phyloP scores from a whole-genome alignment of 2,329 filamentous ascomycete genomes.

The Bipolaris bicolor region DNA sequence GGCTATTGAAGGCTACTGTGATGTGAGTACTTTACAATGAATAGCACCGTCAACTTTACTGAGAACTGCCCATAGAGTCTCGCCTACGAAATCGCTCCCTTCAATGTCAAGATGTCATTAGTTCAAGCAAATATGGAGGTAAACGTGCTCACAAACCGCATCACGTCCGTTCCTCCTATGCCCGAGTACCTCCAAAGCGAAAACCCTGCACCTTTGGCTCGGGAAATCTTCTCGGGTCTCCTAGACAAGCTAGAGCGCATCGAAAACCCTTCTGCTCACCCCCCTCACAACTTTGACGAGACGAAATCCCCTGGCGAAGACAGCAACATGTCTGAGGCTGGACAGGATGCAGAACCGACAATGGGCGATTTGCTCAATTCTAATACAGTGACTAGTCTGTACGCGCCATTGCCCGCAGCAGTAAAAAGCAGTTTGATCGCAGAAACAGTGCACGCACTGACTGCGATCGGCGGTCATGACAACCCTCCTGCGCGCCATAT shows the following conservation, averaged over 20 bases:
- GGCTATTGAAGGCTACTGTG: slow-evolving; percentile 95
- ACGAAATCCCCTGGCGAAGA: slow-evolving; percentile 36
- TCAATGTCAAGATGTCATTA: slow-evolving; percentile 95
- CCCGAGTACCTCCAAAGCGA: slow-evolving; percentile 70
- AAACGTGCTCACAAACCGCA: slow-evolving; percentile 81
- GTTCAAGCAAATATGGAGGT: slow-evolving; percentile 96
- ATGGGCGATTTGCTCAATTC: slow-evolving; percentile 56
- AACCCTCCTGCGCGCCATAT: slow-evolving; percentile 95
- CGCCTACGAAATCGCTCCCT: slow-evolving; percentile 92
- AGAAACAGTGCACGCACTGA: slow-evolving; percentile 90
- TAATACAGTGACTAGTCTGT: slow-evolving; percentile 67
- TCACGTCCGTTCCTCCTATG: slow-evolving; percentile 82
- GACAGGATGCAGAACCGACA: slow-evolving; percentile 40
- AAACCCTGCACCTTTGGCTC: slow-evolving; percentile 78
- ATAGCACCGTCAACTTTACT: background rate
- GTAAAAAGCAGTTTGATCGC: slow-evolving; percentile 77
- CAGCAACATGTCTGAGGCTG: slow-evolving; percentile 36
- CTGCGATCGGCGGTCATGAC: slow-evolving; percentile 91
- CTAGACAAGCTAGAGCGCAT: slow-evolving; percentile 75
- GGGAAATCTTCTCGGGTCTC: slow-evolving; percentile 81
- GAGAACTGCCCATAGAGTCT: slow-evolving; percentile 60
- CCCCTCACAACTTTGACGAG: slow-evolving; percentile 38
- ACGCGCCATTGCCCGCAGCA: slow-evolving; percentile 70
- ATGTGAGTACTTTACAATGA: slow-evolving; percentile 56
- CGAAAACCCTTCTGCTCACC: slow-evolving; percentile 42